Evolutionary conservation across 805 yeast species (phyloP).

Genomic region (Candida fluviatilis): DNA sequence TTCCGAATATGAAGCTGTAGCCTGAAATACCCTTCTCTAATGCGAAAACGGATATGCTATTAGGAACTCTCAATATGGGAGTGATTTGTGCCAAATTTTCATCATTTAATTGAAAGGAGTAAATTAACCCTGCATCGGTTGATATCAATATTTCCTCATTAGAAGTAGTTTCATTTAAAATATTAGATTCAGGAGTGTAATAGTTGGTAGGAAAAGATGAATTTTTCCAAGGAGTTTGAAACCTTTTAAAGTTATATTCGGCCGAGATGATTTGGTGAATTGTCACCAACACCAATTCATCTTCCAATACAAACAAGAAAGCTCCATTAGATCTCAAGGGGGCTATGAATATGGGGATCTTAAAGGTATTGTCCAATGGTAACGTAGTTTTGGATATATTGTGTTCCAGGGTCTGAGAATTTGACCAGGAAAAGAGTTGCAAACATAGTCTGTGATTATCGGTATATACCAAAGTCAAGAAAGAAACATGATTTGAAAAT

Average conservation of each 20-base stretch:
- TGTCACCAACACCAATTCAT: slow-evolving; percentile 31
- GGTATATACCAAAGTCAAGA: slow-evolving; percentile 35
- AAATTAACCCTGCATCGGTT: slow-evolving; percentile 32
- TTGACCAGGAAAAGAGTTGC: slow-evolving; percentile 39
- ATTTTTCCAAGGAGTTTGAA: slow-evolving; percentile 13
- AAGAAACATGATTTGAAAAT: slow-evolving; percentile 24
- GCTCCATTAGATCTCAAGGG: slow-evolving; percentile 34
- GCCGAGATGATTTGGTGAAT: slow-evolving; percentile 47
- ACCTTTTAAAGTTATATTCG: slow-evolving; percentile 30
- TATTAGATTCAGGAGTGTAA: slow-evolving; percentile 22
- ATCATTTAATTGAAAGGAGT: slow-evolving; percentile 21
- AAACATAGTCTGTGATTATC: slow-evolving; percentile 32
- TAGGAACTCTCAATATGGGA: slow-evolving; percentile 36
- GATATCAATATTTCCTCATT: slow-evolving; percentile 29
- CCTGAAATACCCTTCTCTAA: slow-evolving; percentile 16
- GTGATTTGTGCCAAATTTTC: slow-evolving; percentile 5
- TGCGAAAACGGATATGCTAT: slow-evolving; percentile 30
- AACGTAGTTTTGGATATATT: slow-evolving; percentile 32
- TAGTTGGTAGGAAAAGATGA: slow-evolving; percentile 38
- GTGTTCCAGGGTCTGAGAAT: slow-evolving; percentile 26
- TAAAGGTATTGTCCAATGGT: slow-evolving; percentile 36
- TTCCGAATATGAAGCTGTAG: slow-evolving; percentile 31
- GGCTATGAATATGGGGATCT: slow-evolving; percentile 39
- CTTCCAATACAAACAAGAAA: slow-evolving; percentile 36
- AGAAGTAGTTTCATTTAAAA: slow-evolving; percentile 9